A percentile compares a stretch with the other conserved stretches of the same genome.
These are phyloP conservation scores for Gyrodon lividus DNA, from an alignment of 768 basidiomycete genomes.

Conservation along the genomic window DNA sequence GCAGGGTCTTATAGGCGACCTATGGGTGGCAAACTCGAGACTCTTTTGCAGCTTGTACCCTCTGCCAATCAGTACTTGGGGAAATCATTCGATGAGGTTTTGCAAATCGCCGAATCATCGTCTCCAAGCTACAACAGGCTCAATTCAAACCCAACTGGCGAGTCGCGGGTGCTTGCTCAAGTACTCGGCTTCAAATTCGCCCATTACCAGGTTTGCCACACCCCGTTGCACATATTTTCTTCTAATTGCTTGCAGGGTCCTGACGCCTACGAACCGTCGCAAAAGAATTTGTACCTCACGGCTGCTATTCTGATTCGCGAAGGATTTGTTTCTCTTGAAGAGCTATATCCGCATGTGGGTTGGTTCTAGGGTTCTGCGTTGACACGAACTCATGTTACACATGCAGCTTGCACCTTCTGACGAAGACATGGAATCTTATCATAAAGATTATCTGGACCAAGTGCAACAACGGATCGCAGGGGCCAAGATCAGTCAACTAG, in stretches of 20 bases:
- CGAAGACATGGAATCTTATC: slow-evolving; percentile 66
- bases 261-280: slow-evolving; percentile 59
- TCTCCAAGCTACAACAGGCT: slow-evolving; percentile 7
- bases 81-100: slow-evolving; percentile 66
- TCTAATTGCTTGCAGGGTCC: slow-evolving; percentile 40
- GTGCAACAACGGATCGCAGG: slow-evolving; percentile 64
- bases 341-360: slow-evolving; percentile 90
- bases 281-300: slow-evolving; percentile 74
- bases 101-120: slow-evolving; percentile 49
- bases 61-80: slow-evolving; percentile 46
- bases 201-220: slow-evolving; percentile 72
- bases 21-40: slow-evolving; percentile 24
- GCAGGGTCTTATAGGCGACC: slow-evolving; percentile 45
- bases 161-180: slow-evolving; percentile 75
- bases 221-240: not conserved
- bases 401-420: slow-evolving; percentile 72
- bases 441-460: slow-evolving; percentile 62
- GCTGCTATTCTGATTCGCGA: slow-evolving; percentile 89
- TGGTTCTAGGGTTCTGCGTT: not conserved
- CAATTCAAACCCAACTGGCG: slow-evolving; percentile 21
- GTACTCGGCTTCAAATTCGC: slow-evolving; percentile 98
- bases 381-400: slow-evolving; percentile 7
- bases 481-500: slow-evolving; percentile 73
- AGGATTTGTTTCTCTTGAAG: slow-evolving; percentile 82
- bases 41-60: slow-evolving; percentile 39